Conservation (phyloP, 1,139 yeast genomes). For the Protomyces inouyei region DNA sequence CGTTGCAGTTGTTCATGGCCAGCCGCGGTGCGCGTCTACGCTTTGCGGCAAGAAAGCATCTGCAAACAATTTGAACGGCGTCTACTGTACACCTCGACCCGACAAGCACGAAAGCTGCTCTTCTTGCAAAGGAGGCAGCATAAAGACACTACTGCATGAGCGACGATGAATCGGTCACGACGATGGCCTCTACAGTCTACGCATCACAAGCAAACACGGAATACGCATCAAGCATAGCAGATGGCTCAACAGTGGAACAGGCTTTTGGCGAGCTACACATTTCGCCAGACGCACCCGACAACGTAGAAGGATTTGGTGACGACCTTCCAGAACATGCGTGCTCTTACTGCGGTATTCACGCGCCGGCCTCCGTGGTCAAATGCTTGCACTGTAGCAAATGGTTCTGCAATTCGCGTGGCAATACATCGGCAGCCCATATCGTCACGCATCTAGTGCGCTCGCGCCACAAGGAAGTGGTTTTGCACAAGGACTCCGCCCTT, state of each 20-base stretch:
- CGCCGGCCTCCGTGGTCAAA: slow-evolving; percentile 62
- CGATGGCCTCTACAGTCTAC: slow-evolving; percentile 10
- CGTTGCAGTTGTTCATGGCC: too few relatives aligned
- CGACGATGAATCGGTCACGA: slow-evolving; percentile 20
- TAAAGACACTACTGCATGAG: slow-evolving; percentile 4
- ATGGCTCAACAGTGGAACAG: neutral
- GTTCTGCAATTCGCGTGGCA: slow-evolving; percentile 81
- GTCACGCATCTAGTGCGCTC: slow-evolving; percentile 80
- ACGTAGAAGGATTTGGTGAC: slow-evolving; percentile 2
- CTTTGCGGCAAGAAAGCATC: too few relatives aligned
- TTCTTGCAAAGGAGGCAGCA: neutral
- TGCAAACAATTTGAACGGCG: too few relatives aligned
- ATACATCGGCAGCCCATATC: slow-evolving; percentile 69
- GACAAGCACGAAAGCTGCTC: neutral
- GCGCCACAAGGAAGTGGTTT: slow-evolving; percentile 64
- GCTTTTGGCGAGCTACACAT: neutral
- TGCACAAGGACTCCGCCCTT: slow-evolving; percentile 74
- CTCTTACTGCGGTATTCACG: slow-evolving; percentile 68
- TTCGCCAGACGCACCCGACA: neutral
- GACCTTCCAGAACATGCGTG: slow-evolving; percentile 40
- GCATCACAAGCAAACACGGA: slow-evolving; percentile 9
- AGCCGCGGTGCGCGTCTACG: too few relatives aligned
- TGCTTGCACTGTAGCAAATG: slow-evolving; percentile 77
- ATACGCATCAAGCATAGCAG: neutral
- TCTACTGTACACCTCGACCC: too few relatives aligned